These are phyloP conservation scores for Diaporthe longicolla DNA, from an alignment of 2,329 filamentous ascomycete genomes.

Conservation along the genomic window DNA sequence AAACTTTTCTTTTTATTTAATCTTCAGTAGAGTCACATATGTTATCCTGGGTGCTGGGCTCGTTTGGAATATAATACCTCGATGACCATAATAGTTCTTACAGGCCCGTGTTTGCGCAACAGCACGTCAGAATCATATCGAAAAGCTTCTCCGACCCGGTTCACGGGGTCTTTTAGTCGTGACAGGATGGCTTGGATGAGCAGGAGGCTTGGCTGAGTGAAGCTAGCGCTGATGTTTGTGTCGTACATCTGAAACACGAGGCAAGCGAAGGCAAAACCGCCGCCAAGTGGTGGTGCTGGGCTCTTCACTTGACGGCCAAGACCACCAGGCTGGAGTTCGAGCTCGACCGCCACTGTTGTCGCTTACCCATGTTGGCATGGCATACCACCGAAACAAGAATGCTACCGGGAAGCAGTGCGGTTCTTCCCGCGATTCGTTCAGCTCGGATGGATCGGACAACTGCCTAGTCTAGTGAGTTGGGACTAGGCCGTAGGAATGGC, in stretches of 20 bases:
- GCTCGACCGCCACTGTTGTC: background rate
- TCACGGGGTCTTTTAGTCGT: background rate
- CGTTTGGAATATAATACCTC: conserved; percentile 27
- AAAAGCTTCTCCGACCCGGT: background rate
- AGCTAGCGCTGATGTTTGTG: conserved; percentile 3
- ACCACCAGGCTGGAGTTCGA: background rate
- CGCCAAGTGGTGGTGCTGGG: conserved; percentile 13
- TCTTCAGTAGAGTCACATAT: conserved; percentile 27
- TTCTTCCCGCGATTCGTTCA: conserved; percentile 22
- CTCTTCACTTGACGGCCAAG: background rate
- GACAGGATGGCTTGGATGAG: background rate
- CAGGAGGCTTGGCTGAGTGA: conserved; percentile 1
- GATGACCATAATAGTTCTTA: background rate
- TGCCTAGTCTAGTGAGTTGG: background rate
- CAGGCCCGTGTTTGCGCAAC: background rate
- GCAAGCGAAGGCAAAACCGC: conserved; percentile 30
- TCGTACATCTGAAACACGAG: conserved; percentile 28
- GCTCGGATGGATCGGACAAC: background rate
- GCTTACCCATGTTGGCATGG: background rate
- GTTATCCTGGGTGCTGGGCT: conserved; percentile 24
- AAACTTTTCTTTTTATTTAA: conserved; percentile 14
- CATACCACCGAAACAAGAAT: background rate
- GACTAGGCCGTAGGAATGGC: background rate
- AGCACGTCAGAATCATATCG: background rate
- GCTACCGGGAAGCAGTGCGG: conserved; percentile 28